Evolutionary conservation across 192 early-diverging fungal species (phyloP).

Genomic region (Coemansia sp.): DNA sequence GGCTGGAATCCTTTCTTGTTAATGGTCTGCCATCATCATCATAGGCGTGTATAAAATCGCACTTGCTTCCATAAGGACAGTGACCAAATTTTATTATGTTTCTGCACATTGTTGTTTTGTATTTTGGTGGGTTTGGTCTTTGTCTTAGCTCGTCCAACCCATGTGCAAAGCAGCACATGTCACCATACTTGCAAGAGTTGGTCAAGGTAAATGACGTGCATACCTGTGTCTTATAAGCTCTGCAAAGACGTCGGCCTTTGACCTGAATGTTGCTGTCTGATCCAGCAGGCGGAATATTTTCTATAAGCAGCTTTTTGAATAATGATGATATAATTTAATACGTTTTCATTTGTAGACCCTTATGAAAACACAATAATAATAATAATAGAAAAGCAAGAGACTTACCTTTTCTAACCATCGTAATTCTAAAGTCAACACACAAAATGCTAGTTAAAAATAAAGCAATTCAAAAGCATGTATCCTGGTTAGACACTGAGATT

Average conservation of each 20-base stretch:
- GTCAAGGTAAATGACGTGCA: slow-evolving; percentile 20
- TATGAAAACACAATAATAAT: neutral
- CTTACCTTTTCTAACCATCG: neutral
- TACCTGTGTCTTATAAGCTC: slow-evolving; percentile 40
- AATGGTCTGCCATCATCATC: neutral
- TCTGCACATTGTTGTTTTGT: slow-evolving; percentile 31
- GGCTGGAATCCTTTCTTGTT: neutral
- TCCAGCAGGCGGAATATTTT: neutral
- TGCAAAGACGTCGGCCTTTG: slow-evolving; percentile 3
- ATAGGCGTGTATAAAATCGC: slow-evolving; percentile 41
- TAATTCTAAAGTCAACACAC: neutral
- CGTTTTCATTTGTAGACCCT: neutral
- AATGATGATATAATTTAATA: no score
- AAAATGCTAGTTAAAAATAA: neutral
- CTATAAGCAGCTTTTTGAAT: neutral
- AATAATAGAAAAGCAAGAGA: neutral
- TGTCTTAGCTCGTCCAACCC: slow-evolving; percentile 23
- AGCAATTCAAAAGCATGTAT: no score
- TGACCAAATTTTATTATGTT: slow-evolving; percentile 15
- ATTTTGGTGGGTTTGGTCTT: slow-evolving; percentile 27
- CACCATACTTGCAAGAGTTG: slow-evolving; percentile 18
- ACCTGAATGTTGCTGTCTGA: neutral
- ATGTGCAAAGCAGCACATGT: slow-evolving; percentile 40
- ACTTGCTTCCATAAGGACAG: slow-evolving; percentile 40
- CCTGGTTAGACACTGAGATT: no score